Conservation (phyloP, 495 filamentous ascomycete species). For the Aspergillus diversus region DNA sequence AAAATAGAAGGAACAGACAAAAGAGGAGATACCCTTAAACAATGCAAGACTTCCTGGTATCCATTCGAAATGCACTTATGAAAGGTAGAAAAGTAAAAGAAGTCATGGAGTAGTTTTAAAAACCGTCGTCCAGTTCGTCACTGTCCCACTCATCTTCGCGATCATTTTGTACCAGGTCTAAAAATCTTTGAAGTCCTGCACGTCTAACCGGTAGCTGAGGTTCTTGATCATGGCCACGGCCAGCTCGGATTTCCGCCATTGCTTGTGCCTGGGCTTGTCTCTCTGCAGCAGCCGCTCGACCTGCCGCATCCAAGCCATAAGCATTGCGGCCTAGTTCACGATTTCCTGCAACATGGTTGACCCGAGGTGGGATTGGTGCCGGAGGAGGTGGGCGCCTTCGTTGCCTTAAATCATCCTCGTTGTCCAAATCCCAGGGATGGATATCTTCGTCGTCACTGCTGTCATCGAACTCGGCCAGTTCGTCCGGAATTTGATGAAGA, state of each 20-base stretch:
- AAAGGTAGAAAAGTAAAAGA: not conserved
- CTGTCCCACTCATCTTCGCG: conserved; percentile 68
- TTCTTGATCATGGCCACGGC: conserved; percentile 26
- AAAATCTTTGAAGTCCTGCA: conserved; percentile 54
- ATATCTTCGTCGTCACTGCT: conserved; percentile 38
- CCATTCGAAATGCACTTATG: not conserved
- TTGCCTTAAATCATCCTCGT: conserved; percentile 29
- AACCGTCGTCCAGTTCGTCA: conserved; percentile 59
- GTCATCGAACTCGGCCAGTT: conserved; percentile 43
- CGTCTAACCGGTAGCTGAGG: conserved; percentile 22
- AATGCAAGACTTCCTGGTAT: not conserved
- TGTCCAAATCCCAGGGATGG: conserved; percentile 34
- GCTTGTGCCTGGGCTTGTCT: conserved; percentile 49
- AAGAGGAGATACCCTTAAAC: not conserved
- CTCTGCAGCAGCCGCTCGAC: conserved; percentile 46
- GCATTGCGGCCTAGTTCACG: conserved; percentile 33
- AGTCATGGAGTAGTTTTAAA: conserved; percentile 23
- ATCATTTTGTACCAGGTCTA: conserved; percentile 58
- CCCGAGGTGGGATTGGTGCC: conserved; percentile 44
- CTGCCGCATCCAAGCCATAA: conserved; percentile 40
- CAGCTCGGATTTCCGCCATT: conserved; percentile 46
- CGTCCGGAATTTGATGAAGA: conserved; percentile 45
- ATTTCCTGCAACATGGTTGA: conserved; percentile 31
- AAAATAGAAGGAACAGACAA: not conserved
- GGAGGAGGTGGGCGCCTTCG: conserved; percentile 46